A percentile compares a stretch with the other conserved stretches of the same genome.
These are phyloP conservation scores for Hanseniaspora meyeri DNA, from an alignment of 805 yeast species.

Conservation along the genomic window DNA sequence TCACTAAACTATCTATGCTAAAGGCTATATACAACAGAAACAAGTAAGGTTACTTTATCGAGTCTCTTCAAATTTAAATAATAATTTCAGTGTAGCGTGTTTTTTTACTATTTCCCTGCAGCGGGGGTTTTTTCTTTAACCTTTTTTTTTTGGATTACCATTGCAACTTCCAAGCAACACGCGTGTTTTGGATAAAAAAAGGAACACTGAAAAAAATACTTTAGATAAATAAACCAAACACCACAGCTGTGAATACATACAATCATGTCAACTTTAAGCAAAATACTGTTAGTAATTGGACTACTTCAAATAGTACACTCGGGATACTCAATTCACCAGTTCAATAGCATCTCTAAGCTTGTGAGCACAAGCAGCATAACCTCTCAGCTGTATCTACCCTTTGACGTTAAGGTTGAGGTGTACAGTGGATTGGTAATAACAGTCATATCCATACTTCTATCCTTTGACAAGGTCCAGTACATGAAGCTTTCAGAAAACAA, in stretches of 20 bases:
- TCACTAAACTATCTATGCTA: conserved; percentile 51
- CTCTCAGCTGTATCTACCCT: conserved; percentile 17
- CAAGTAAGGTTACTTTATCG: conserved; percentile 14
- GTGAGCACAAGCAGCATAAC: neutral
- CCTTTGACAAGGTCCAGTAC: conserved; percentile 21
- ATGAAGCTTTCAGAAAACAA: conserved; percentile 18
- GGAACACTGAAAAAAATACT: neutral
- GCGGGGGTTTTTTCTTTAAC: no score
- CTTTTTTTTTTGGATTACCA: neutral
- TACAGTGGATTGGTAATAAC: conserved; percentile 20
- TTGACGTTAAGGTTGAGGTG: conserved; percentile 25
- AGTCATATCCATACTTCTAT: conserved; percentile 20
- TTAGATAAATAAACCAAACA: no score
- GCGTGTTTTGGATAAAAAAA: no score
- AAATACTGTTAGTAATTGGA: conserved; percentile 12
- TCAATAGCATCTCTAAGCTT: conserved; percentile 21
- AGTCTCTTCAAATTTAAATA: no score
- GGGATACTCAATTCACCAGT: conserved; percentile 28
- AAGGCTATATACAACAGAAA: conserved; percentile 42
- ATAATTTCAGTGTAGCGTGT: neutral
- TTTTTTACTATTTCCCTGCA: no score
- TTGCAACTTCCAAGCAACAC: no score
- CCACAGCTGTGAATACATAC: neutral
- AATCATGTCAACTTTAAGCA: conserved; percentile 13
- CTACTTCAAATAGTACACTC: conserved; percentile 21